Conservation (phyloP, 805 yeast species). For the Cyberlindnera amylophila region DNA sequence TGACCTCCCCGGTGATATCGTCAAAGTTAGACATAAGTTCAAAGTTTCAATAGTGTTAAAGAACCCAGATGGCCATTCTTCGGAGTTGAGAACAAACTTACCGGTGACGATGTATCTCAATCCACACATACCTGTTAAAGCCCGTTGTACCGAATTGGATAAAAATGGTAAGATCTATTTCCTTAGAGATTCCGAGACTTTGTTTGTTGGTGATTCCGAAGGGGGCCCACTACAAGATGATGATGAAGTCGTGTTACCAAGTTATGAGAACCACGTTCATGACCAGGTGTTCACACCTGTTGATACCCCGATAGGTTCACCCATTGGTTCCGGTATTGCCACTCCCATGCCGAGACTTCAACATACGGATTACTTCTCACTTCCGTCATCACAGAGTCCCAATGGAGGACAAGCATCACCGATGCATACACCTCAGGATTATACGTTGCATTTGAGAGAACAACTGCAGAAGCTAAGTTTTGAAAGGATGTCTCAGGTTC, state of each 20-base stretch:
- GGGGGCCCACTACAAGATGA: slow-evolving; percentile 34
- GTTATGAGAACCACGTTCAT: slow-evolving; percentile 64
- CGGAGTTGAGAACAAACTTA: slow-evolving; percentile 81
- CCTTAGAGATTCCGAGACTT: slow-evolving; percentile 30
- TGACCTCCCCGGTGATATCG: slow-evolving; percentile 50
- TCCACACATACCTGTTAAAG: slow-evolving; percentile 63
- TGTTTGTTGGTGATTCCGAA: slow-evolving; percentile 22
- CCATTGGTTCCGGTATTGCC: slow-evolving; percentile 6
- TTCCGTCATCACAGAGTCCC: background rate
- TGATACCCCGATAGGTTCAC: slow-evolving; percentile 15
- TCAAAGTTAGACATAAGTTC: slow-evolving; percentile 79
- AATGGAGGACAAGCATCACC: slow-evolving; percentile 5
- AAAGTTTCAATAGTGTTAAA: slow-evolving; percentile 64
- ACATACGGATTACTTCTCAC: slow-evolving; percentile 5
- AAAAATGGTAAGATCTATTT: slow-evolving; percentile 36
- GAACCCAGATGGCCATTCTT: slow-evolving; percentile 75
- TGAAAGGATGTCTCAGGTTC: slow-evolving; percentile 55
- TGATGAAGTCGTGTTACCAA: slow-evolving; percentile 45
- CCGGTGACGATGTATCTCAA: slow-evolving; percentile 69
- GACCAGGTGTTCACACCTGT: slow-evolving; percentile 41
- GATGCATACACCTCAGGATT: slow-evolving; percentile 5
- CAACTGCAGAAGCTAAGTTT: slow-evolving; percentile 27
- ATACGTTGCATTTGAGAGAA: slow-evolving; percentile 7
- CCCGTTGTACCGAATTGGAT: slow-evolving; percentile 34
- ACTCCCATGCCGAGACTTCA: slow-evolving; percentile 8